Evolutionary conservation across 257 asterid species (phyloP), one percentile per base, ranked within the genome.

Genomic region (Salvia miltiorrhiza): DNA sequence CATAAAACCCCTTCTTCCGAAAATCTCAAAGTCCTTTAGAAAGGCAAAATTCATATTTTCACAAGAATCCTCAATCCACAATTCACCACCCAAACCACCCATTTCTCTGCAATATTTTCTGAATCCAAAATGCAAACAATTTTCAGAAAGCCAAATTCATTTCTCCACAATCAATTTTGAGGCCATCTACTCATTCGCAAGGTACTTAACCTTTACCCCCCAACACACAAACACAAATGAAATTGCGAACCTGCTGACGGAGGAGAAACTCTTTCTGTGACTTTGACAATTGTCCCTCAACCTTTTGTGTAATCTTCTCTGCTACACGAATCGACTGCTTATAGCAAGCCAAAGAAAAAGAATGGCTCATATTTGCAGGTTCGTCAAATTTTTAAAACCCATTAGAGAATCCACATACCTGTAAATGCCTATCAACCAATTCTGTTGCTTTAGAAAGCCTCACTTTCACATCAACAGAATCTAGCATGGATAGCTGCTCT

Each of bases 211-310:
- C 40, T 35, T 7, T 35, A 35, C 40, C 10, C 5, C 40, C 40
- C 40, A 6, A 6, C 40, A 0, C 40, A 35, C 41, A 35, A 57
- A 55, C 14, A 59, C 10, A 67, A 12, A 58, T 39, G 39, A 23
- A 74, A 73, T 66, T 39, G 58, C 73, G 80, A 75, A 94, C 99
- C 99, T 94, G 99, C 75, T 94, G 97, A 39, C 99, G 97, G 75
- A 94, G 94, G 72, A 94, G 96, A 83, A 85, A 91, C 72, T 94
- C 99, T 87, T 94, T 94, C 87, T 94, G 99, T 3, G 99, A 91
- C 82, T 94, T 94, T 60, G 99, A 91, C 86, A 94, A 78, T 77
- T 91, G 99, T 65, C 97, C 97, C 85, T 94, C 99, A 72, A 94
- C 99, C 82, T 94, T 91, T 70, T 94, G 97, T 5, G 99, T 91